Evolutionary conservation across 371 early-diverging fungal species (phyloP), one percentile per base, ranked within the genome.

Genomic region (Lichtheimia hyalospora): DNA sequence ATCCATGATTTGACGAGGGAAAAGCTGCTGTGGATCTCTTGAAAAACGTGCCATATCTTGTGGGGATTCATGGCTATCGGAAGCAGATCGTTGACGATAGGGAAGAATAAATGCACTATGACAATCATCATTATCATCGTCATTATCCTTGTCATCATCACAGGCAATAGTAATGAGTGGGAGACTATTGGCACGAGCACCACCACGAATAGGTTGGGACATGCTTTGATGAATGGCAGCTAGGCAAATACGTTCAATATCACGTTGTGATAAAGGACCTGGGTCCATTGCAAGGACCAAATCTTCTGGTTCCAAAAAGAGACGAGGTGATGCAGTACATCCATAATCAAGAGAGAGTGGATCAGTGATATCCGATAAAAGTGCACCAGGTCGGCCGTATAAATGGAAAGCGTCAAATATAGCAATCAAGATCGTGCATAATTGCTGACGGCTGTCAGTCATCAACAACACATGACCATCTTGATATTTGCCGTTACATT

Each of bases 381-480:
- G 60, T 1, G 60, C 20, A 14, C 69, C 58, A 13, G 83, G 83
- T 18, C 81, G 64, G 14, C 80, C 80, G 51, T 82, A 74, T 2
- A 85, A 60, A 24, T 75, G 70, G 49, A 79, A 85, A n/a, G 68
- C 65, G 59, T 83, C 77, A 54, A 69, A 79, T 21, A 75, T 63
- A 0, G 78, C 65, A 12, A 75, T 24, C 2, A 85, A 44, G 67
- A 81, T 77, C 3, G 56, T 66, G 0, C 71, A 60, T 69, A 79
- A 62, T 20, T 77, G 71, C 24, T 65, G 64, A 21, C 68, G 68
- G 13, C 67, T 49, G 8, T 77, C 68, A 16, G 82, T 70, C 77
- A 82, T 82, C 25, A 81, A 61, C 40, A 81, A 60, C 60, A 84
- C 46, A 49, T 71, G 55, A 6, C 61, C 63, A 5, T 65, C 63